phyloP scores from a whole-genome alignment of 1,284 basidiomycete species.

The Meira miltonrushii region DNA sequence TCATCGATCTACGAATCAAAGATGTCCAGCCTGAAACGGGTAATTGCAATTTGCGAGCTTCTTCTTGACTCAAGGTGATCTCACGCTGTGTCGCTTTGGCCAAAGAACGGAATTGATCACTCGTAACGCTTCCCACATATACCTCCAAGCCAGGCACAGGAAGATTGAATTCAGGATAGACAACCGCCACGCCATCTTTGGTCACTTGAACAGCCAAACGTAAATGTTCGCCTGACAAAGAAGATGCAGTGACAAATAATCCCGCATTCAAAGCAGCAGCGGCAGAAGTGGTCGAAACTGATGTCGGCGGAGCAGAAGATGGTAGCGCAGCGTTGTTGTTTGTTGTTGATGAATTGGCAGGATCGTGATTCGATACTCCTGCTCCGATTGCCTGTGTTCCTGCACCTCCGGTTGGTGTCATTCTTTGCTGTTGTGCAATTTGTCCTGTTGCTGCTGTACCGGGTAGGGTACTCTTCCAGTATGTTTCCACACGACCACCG shows the following conservation, averaged over 20 bases:
- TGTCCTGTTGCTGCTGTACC: constrained; percentile 11
- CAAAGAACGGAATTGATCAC: constrained; percentile 70
- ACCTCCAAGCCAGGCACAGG: constrained; percentile 70
- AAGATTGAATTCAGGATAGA: constrained; percentile 67
- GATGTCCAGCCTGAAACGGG: constrained; percentile 34
- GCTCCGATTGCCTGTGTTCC: constrained; percentile 1
- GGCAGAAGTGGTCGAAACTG: constrained; percentile 10
- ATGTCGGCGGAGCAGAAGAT: background rate
- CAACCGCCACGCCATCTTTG: constrained; percentile 77
- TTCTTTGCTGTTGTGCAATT: constrained; percentile 23
- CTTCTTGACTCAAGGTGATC: constrained; percentile 19
- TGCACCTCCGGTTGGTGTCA: constrained; percentile 29
- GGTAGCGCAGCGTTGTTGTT: background rate
- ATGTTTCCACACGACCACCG: constrained; percentile 65
- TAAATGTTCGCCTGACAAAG: constrained; percentile 79
- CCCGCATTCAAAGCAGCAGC: constrained; percentile 16
- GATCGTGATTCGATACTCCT: background rate
- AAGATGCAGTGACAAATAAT: constrained; percentile 71
- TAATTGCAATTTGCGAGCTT: constrained; percentile 5
- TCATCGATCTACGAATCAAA: constrained; percentile 24
- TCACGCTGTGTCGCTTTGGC: constrained; percentile 53
- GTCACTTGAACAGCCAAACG: constrained; percentile 86
- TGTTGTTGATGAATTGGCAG: constrained; percentile 11
- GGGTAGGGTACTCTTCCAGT: constrained; percentile 52
- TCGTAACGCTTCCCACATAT: constrained; percentile 74